Evolutionary conservation across 2,329 filamentous ascomycete genomes (phyloP).

Genomic region (Penicillium nordicum): DNA sequence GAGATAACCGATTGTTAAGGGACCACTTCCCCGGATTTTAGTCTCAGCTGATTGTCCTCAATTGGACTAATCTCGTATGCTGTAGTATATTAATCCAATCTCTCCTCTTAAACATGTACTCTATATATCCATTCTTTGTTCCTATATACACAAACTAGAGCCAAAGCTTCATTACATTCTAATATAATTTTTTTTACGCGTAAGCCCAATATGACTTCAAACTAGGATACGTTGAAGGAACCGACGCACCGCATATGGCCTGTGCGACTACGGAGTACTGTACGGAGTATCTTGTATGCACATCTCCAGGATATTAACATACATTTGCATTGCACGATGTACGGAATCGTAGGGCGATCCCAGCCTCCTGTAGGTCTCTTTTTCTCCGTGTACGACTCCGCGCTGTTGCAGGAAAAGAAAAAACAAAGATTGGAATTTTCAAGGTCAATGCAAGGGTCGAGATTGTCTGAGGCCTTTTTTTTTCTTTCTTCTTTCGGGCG

Average conservation of each 20-base stretch:
- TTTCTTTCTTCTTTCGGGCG: background rate
- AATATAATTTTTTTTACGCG: too few species aligned
- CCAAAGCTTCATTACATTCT: background rate
- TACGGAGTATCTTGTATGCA: background rate
- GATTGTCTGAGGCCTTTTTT: background rate
- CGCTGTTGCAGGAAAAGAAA: conserved; percentile 4
- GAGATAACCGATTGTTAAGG: conserved; percentile 1
- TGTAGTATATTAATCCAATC: background rate
- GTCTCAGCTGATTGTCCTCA: conserved; percentile 9
- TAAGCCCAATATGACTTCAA: background rate
- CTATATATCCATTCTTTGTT: background rate
- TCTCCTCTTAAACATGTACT: background rate
- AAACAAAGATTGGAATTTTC: conserved; percentile 8
- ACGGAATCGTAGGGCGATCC: conserved; percentile 3
- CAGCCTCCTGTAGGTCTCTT: conserved; percentile 16
- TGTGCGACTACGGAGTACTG: background rate
- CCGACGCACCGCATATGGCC: background rate
- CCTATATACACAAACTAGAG: background rate
- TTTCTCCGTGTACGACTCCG: conserved; percentile 16
- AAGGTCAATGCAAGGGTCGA: conserved; percentile 8
- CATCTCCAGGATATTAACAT: conserved; percentile 1
- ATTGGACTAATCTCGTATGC: background rate
- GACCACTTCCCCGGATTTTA: conserved; percentile 22
- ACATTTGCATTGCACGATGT: conserved; percentile 5
- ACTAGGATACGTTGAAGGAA: background rate